Evolutionary conservation across 257 asterid genomes (phyloP).

Genomic region (Osmanthus fragrans): DNA sequence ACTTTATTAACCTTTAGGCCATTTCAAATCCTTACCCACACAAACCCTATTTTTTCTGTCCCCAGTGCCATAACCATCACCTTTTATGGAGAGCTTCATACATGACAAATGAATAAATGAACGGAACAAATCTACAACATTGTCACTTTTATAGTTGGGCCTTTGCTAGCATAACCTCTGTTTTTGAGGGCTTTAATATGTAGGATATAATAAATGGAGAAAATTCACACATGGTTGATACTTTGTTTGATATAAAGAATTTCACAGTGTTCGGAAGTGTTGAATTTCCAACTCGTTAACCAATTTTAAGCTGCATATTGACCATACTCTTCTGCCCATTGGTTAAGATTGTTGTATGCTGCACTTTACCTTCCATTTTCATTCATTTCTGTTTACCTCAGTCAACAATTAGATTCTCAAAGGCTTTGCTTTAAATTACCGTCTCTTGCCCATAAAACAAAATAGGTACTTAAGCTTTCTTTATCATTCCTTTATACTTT

Average conservation of each 20-base stretch:
- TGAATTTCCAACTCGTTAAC: not conserved
- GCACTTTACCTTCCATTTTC: not conserved
- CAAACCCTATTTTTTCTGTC: not conserved
- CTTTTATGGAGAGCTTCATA: not conserved
- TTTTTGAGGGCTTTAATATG: not conserved
- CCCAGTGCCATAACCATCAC: not conserved
- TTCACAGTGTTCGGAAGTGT: not conserved
- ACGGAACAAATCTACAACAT: not conserved
- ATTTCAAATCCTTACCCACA: not conserved
- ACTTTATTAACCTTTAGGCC: not conserved
- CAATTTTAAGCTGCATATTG: not conserved
- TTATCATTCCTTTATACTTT: too few relatives aligned
- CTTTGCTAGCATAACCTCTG: not conserved
- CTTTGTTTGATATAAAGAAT: not conserved
- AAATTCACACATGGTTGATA: not conserved
- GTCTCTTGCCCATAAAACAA: not conserved
- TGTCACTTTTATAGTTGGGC: not conserved
- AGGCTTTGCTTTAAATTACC: not conserved
- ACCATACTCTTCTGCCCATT: not conserved
- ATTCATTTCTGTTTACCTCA: not conserved
- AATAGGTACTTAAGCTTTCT: too few relatives aligned
- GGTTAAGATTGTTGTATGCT: not conserved
- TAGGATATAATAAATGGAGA: not conserved
- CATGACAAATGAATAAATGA: not conserved
- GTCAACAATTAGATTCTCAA: not conserved